Percentiles rank a stretch among this genome's conserved stretches.
Conservation (phyloP, 2,329 filamentous ascomycete genomes). For the Nakataea oryzae region DNA sequence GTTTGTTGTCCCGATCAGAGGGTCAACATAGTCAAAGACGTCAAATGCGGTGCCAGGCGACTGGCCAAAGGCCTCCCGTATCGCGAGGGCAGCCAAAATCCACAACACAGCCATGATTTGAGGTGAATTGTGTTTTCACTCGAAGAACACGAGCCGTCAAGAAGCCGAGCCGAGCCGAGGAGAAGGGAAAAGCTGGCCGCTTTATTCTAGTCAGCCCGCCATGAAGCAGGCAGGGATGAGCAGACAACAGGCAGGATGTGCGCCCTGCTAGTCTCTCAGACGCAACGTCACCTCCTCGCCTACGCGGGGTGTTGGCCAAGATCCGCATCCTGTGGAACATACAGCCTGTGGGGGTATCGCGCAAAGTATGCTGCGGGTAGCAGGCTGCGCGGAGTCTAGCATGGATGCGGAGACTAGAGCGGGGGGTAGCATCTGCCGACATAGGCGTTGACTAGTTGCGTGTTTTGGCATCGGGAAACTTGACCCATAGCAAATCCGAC, state of each 20-base stretch:
- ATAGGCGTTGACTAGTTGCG: neutral
- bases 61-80: neutral
- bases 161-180: too few species aligned
- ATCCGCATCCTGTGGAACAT: too few species aligned
- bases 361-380: neutral
- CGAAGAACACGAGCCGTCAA: neutral
- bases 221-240: neutral
- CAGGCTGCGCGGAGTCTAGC: neutral
- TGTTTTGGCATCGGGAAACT: too few species aligned
- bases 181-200: too few species aligned
- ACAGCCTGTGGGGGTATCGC: neutral
- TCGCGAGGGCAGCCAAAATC: neutral
- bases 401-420: neutral
- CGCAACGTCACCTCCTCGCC: neutral
- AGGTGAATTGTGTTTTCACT: neutral
- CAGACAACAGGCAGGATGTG: neutral
- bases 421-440: neutral
- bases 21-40: conserved; percentile 14
- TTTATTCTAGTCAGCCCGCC: neutral
- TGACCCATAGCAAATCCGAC: neutral
- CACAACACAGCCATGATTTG: neutral
- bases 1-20: conserved; percentile 16
- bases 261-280: neutral
- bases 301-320: neutral
- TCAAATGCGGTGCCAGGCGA: neutral